Evolutionary conservation across 2,329 filamentous ascomycete genomes (phyloP).

Genomic region (Teratosphaeria nubilosa): DNA sequence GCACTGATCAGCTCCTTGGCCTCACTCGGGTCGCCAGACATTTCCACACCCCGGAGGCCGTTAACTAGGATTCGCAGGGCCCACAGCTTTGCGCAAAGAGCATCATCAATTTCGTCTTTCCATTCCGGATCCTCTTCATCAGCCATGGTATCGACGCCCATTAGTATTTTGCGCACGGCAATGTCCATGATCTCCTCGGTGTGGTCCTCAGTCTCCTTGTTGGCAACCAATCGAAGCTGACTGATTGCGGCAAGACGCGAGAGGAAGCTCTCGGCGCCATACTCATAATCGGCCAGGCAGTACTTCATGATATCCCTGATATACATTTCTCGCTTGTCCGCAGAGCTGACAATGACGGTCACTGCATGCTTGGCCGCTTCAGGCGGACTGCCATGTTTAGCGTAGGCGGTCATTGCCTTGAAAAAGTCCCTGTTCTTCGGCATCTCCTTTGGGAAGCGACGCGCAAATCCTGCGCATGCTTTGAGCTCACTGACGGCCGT

Average conservation of each 20-base stretch:
- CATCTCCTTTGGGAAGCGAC: conserved; percentile 74
- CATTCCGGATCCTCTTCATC: conserved; percentile 36
- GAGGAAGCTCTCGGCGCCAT: conserved; percentile 64
- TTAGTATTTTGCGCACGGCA: conserved; percentile 62
- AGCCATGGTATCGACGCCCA: conserved; percentile 49
- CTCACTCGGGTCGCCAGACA: conserved; percentile 9
- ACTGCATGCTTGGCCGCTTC: conserved; percentile 88
- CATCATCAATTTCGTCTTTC: conserved; percentile 59
- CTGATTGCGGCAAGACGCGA: conserved; percentile 60
- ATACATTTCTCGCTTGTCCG: conserved; percentile 71
- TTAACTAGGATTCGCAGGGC: conserved; percentile 82
- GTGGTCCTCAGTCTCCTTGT: conserved; percentile 57
- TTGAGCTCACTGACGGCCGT: conserved; percentile 83
- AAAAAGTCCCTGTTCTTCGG: conserved; percentile 71
- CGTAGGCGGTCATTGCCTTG: conserved; percentile 72
- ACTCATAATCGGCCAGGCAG: conserved; percentile 63
- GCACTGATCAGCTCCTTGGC: conserved; percentile 37
- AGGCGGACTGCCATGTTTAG: conserved; percentile 68
- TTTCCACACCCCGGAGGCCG: conserved; percentile 54
- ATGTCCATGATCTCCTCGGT: conserved; percentile 72
- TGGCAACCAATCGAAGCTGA: conserved; percentile 66
- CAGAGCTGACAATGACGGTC: conserved; percentile 71
- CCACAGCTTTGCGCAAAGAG: conserved; percentile 73
- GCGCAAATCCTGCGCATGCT: conserved; percentile 84
- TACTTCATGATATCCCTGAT: conserved; percentile 73